Conservation (phyloP, 768 basidiomycete species). For the Trametes maxima region DNA sequence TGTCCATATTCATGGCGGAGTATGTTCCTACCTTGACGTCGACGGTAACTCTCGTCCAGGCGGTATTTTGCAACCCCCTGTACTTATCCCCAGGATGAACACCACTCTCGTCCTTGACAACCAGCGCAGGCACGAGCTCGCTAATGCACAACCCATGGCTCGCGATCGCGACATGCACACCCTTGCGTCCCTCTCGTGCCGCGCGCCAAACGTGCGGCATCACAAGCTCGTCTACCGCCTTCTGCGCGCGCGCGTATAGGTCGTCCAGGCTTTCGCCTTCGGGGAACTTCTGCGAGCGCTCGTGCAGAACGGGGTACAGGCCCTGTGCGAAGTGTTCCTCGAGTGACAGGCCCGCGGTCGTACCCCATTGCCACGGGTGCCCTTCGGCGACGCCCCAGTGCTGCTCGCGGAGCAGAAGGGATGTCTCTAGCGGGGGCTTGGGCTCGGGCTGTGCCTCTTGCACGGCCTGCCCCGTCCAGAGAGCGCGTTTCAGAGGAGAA, state of each 20-base stretch:
- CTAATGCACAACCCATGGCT: conserved; percentile 76
- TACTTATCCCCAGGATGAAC: conserved; percentile 40
- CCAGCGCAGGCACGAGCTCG: conserved; percentile 51
- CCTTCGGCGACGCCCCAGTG: conserved; percentile 75
- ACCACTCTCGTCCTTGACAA: conserved; percentile 43
- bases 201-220: conserved; percentile 56
- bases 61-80: conserved; percentile 66
- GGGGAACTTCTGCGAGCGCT: conserved; percentile 58
- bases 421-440: conserved; percentile 49
- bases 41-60: conserved; percentile 62
- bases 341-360: conserved; percentile 23
- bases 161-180: conserved; percentile 62
- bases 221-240: conserved; percentile 52
- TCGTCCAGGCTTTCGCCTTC: conserved; percentile 75
- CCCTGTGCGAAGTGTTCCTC: conserved; percentile 54
- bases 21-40: conserved; percentile 42
- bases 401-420: conserved; percentile 64
- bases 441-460: conserved; percentile 48
- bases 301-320: conserved; percentile 51
- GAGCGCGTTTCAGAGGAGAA: conserved; percentile 67
- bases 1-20: background rate
- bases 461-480: conserved; percentile 61
- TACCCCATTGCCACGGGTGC: conserved; percentile 44
- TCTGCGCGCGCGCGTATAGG: conserved; percentile 55
- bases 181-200: conserved; percentile 39